phyloP scores from a whole-genome alignment of 73 alveolate species.

The Paramecium caudatum region DNA sequence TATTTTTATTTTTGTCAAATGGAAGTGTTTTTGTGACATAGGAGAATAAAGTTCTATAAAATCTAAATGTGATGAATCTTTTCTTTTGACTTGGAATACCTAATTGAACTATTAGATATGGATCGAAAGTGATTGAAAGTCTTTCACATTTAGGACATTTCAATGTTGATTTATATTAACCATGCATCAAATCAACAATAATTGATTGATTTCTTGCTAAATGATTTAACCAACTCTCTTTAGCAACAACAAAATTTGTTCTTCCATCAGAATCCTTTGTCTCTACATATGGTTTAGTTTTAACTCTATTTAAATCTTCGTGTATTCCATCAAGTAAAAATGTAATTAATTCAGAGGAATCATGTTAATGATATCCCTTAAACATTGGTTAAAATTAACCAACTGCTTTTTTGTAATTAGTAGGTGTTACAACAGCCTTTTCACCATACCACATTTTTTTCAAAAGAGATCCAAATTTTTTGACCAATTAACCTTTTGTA shows the following conservation, averaged over 20 bases:
- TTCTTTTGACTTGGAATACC: conserved; percentile 91
- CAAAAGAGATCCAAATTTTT: conserved; percentile 52
- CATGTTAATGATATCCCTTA: conserved; percentile 74
- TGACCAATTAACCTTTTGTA: conserved; percentile 87
- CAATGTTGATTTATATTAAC: conserved; percentile 94
- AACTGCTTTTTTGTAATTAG: conserved; percentile 66
- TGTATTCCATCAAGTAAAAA: conserved; percentile 95
- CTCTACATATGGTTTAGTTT: conserved; percentile 92
- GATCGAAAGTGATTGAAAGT: conserved; percentile 96
- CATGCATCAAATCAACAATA: conserved; percentile 96
- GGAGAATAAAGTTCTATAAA: neutral
- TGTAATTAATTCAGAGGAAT: conserved; percentile 87
- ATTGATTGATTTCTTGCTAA: conserved; percentile 93
- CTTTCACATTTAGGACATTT: conserved; percentile 93
- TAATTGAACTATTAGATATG: conserved; percentile 91
- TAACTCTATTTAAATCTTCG: conserved; percentile 96
- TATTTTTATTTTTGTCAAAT: neutral
- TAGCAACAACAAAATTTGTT: conserved; percentile 92
- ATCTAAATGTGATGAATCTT: conserved; percentile 49
- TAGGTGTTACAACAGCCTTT: conserved; percentile 57
- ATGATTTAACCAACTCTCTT: conserved; percentile 93
- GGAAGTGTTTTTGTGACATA: neutral
- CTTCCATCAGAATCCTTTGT: conserved; percentile 81
- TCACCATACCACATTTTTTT: conserved; percentile 76
- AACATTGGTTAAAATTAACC: conserved; percentile 74